Evolutionary conservation across 192 early-diverging fungal species (phyloP).

Genomic region (Gamsiella multidivaricata): DNA sequence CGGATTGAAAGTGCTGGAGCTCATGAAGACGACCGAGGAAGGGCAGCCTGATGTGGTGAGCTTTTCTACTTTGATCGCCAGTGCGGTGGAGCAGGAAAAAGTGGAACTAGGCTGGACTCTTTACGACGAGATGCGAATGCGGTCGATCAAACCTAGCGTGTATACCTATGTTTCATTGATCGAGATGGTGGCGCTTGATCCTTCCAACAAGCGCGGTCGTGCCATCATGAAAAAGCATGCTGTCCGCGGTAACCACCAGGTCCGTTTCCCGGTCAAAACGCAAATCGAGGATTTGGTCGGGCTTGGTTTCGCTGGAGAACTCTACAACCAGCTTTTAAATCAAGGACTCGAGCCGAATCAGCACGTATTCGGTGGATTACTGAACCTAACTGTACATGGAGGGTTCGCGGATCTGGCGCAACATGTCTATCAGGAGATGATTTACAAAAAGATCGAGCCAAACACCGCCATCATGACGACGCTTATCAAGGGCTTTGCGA

Average conservation of each 20-base stretch:
- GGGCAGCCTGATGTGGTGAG: slow-evolving; percentile 26
- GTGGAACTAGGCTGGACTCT: slow-evolving; percentile 38
- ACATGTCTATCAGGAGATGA: slow-evolving; percentile 42
- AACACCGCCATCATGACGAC: slow-evolving; percentile 46
- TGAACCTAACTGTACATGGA: slow-evolving; percentile 19
- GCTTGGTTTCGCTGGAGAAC: slow-evolving; percentile 19
- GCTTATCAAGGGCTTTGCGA: slow-evolving; percentile 43
- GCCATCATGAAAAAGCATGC: slow-evolving; percentile 5
- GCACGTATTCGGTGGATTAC: slow-evolving; percentile 24
- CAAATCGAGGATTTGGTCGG: slow-evolving; percentile 24
- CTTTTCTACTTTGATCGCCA: slow-evolving; percentile 20
- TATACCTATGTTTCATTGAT: slow-evolving; percentile 31
- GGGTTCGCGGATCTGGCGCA: slow-evolving; percentile 25
- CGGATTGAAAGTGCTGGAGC: slow-evolving; percentile 18
- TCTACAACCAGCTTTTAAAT: slow-evolving; percentile 41
- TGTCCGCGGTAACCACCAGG: neutral
- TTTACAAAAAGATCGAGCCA: slow-evolving; percentile 18
- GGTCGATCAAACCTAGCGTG: slow-evolving; percentile 10
- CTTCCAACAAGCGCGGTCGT: slow-evolving; percentile 19
- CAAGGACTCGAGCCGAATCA: slow-evolving; percentile 34
- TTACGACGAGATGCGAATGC: slow-evolving; percentile 30
- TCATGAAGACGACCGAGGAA: slow-evolving; percentile 17
- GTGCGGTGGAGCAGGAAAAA: slow-evolving; percentile 15
- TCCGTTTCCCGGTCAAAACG: slow-evolving; percentile 24
- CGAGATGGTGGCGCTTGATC: slow-evolving; percentile 26